Conservation (phyloP, 129 eudicot species). For the Flaveria linearis region DNA sequence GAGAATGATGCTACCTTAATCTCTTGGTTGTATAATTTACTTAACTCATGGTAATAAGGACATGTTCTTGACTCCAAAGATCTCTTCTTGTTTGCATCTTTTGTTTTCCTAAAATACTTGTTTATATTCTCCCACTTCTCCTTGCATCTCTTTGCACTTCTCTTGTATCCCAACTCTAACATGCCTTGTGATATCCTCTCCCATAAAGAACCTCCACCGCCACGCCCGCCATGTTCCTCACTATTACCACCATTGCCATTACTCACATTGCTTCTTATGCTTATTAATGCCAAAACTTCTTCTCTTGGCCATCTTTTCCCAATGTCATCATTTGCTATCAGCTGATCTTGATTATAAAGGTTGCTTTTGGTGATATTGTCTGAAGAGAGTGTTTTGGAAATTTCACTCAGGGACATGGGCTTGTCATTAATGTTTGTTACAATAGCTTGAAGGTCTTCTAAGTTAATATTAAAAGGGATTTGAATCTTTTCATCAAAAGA, state of each 20-base stretch:
- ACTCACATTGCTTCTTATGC: conserved; percentile 56
- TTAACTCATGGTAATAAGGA: conserved; percentile 80
- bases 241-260: conserved; percentile 1
- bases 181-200: conserved; percentile 79
- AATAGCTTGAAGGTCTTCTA: conserved; percentile 32
- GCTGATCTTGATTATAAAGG: conserved; percentile 14
- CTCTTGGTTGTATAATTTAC: conserved; percentile 61
- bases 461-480: conserved; percentile 35
- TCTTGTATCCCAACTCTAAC: conserved; percentile 69
- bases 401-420: background rate
- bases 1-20: conserved; percentile 29
- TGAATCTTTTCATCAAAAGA: conserved; percentile 39
- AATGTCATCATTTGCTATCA: conserved; percentile 36
- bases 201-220: conserved; percentile 61
- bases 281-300: conserved; percentile 78
- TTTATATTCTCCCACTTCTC: conserved; percentile 98
- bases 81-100: conserved; percentile 79
- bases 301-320: conserved; percentile 92
- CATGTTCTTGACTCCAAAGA: conserved; percentile 81
- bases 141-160: conserved; percentile 90
- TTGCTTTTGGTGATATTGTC: conserved; percentile 12
- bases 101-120: conserved; percentile 78
- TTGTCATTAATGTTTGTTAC: background rate
- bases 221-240: conserved; percentile 4
- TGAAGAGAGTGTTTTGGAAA: conserved; percentile 15